phyloP scores from a whole-genome alignment of 73 alveolate species.

The Halteria grandinella region DNA sequence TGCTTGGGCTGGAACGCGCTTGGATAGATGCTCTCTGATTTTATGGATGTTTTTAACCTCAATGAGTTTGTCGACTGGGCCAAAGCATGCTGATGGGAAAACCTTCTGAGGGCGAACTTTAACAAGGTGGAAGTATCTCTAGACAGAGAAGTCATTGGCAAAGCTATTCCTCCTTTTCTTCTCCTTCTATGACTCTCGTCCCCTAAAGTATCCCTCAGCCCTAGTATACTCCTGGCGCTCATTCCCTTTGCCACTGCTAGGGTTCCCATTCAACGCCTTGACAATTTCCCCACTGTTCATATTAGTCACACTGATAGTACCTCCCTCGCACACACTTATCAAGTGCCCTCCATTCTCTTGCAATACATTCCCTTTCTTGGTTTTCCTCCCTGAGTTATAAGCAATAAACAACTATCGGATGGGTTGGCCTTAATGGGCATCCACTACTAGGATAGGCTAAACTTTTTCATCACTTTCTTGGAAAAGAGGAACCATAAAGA shows the following conservation, averaged over 20 bases:
- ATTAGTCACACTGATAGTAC: conserved; percentile 56
- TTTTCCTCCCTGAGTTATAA: conserved; percentile 9
- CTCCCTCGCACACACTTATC: conserved; percentile 59
- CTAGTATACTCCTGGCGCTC: too few species aligned
- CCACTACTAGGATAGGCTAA: conserved; percentile 40
- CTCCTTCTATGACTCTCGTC: conserved; percentile 15
- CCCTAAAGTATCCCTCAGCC: conserved; percentile 6
- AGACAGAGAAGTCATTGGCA: background rate
- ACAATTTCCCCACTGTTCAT: conserved; percentile 21
- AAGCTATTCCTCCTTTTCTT: conserved; percentile 45
- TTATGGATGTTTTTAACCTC: conserved; percentile 13
- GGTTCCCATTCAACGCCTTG: background rate
- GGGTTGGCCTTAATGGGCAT: conserved; percentile 27
- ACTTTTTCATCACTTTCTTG: conserved; percentile 50
- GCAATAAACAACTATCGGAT: conserved; percentile 47
- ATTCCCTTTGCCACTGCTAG: background rate
- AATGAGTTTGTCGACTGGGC: background rate
- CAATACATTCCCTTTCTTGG: conserved; percentile 1
- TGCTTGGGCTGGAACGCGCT: too few species aligned
- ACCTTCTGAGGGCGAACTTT: conserved; percentile 24
- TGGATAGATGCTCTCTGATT: too few species aligned
- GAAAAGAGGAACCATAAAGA: conserved; percentile 54
- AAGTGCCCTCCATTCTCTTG: conserved; percentile 32
- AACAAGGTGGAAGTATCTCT: conserved; percentile 2
- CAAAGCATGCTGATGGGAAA: conserved; percentile 1